Base-by-base conservation (phyloP, 345 rosid species). In the Bretschneidera sinensis region DNA sequence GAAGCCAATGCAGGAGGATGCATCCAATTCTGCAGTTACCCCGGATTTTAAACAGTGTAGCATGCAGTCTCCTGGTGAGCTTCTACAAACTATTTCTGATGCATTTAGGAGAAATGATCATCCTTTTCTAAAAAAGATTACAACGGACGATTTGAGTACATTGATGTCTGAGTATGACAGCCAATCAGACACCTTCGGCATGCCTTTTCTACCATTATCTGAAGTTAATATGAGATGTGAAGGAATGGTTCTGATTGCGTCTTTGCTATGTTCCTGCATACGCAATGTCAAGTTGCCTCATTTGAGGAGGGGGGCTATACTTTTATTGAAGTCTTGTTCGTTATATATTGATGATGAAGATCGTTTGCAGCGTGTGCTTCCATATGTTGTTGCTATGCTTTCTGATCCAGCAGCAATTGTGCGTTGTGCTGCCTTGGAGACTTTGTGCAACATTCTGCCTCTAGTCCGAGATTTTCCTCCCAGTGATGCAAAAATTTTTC, bases 391-490 rank as follows among this genome's bases (percentile, higher is more conserved):
- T 65, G 90, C 90, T 61, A 78, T 94, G 87, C 96, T 94, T 71
- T 86, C 96, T 25, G 99, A 94, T 71, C 62, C 90, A 34, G 88
- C 97, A 52, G 99, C 97, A 72, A 94, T 90, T 21, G 99, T 94
- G 62, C 95, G 99, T 43, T 84, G 90, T 51, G 96, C 99, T 70
- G 97, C 97, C 59, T 63, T 94, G 79, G 97, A 90, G 73, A 79
- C 97, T 60, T 70, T 94, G 77, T 94, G 99, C 66, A 96, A 86
- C 74, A 88, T 94, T 75, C 84, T 94, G 65, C 96, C 96, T 64
- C 80, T 94, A 70, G 96, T 94, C 28, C 92, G 87, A 64, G 97
- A 90, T 71, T 94, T 94, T 77, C 95, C 99, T 70, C 99, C 99
- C 45, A 94, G 96, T 68, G 99, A 94, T 81, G 97, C 99, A 0